Base-by-base conservation (phyloP, 768 basidiomycete species). In the Mycena sanguinolenta region DNA sequence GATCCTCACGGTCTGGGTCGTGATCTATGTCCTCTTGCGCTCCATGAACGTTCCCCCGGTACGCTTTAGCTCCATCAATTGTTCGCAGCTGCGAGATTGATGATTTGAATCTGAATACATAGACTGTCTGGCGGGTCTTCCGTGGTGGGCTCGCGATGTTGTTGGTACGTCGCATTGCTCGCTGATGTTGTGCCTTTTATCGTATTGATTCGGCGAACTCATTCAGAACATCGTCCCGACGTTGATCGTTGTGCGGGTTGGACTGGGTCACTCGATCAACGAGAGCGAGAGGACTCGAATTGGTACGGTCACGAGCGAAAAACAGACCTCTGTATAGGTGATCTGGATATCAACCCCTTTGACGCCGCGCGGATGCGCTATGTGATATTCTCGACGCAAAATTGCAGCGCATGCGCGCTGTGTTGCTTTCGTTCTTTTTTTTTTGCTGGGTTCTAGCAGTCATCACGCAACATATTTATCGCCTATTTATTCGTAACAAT, bases 161-260 rank as follows among this genome's bases (percentile, higher is more conserved):
- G 34, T 46, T 73, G 44, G 71, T 73, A 44, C 36, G 53, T 65
- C 6, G 13, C n/a, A n/a, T 27, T 17, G n/a, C 9, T 14, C 28
- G 14, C n/a, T n/a, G n/a, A n/a, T 9, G 2, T n/a, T 2, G 53
- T 42, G 4, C 21, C 8, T 25, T n/a, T 36, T 2, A 27, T 21
- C 7, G 19, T 9, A 4, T 60, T 44, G 5, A 54, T 65, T 38
- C 52, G 13, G 32, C 25, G 28, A 5, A 39, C 25, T 16, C 21
- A 19, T n/a, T 21, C 34, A 73, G 68, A 73, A 73, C 53, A 73
- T 73, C 46, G 68, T 63, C 46, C 72, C 72, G 46, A 70, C 69
- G 17, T 19, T 70, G 38, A 70, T 73, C 62, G 53, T 70, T 42
- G 69, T 70, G 12, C 69, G 72, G 9, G 65, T 73, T 16, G 72